Evolutionary conservation across 1,284 basidiomycete genomes (phyloP).

Genomic region (Testicularia cyperi): DNA sequence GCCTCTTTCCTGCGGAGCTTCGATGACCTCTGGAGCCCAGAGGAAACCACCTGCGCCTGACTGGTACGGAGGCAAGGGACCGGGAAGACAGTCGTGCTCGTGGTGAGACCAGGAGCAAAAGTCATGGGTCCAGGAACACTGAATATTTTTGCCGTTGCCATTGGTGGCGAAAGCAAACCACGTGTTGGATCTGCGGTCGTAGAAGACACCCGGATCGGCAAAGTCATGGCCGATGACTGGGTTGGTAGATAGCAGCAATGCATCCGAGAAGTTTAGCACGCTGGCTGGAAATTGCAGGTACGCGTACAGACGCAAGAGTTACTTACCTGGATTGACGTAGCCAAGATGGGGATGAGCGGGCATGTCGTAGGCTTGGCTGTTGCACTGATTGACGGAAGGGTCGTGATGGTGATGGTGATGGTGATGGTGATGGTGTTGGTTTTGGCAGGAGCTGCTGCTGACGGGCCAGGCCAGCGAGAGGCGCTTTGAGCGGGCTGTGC

Average conservation of each 20-base stretch:
- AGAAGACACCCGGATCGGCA: conserved; percentile 46
- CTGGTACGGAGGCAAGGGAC: conserved; percentile 32
- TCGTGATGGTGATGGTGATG: too few species aligned
- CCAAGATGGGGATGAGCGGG: conserved; percentile 41
- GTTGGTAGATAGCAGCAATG: too few species aligned
- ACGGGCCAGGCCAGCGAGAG: too few species aligned
- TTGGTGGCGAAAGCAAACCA: conserved; percentile 47
- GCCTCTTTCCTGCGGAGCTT: conserved; percentile 33
- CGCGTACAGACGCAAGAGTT: not conserved
- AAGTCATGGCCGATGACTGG: conserved; percentile 39
- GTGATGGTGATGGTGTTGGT: too few species aligned
- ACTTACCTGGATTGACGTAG: conserved; percentile 37
- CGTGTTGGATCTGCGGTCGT: conserved; percentile 17
- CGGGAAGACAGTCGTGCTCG: conserved; percentile 42
- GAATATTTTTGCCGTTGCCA: conserved; percentile 43
- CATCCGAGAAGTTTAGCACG: not conserved
- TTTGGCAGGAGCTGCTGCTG: too few species aligned
- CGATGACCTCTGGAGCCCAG: conserved; percentile 46
- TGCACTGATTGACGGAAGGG: too few species aligned
- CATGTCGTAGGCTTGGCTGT: too few species aligned
- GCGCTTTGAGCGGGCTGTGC: too few species aligned
- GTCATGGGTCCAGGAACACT: conserved; percentile 36
- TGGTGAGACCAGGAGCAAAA: conserved; percentile 43
- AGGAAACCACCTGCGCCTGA: conserved; percentile 28
- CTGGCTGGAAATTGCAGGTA: not conserved